These are phyloP conservation scores for Picea glauca DNA, from an alignment of 75 land plant genomes.

Conservation along the genomic window DNA sequence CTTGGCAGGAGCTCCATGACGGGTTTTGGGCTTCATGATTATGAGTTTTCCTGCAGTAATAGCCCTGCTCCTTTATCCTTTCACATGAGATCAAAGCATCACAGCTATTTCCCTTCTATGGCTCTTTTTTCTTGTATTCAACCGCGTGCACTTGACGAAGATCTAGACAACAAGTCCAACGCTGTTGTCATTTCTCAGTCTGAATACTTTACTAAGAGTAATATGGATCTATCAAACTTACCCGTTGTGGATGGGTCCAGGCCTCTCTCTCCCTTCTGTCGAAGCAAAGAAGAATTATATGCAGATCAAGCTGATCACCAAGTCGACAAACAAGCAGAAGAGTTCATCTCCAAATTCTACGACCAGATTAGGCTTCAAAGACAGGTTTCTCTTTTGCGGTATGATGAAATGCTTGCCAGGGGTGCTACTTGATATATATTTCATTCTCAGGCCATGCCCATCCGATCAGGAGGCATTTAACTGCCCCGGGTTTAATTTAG, in stretches of 20 bases:
- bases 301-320: slow-evolving; percentile 14
- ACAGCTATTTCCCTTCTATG: background rate
- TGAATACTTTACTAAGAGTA: background rate
- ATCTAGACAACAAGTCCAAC: background rate
- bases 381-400: slow-evolving; percentile 37
- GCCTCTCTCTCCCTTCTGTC: slow-evolving; percentile 13
- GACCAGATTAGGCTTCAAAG: slow-evolving; percentile 57
- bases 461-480: too few relatives aligned
- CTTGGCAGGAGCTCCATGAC: slow-evolving; percentile 5
- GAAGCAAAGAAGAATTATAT: background rate
- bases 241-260: background rate
- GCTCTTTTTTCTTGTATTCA: background rate
- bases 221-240: background rate
- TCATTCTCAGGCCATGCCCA: too few relatives aligned
- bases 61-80: slow-evolving; percentile 15
- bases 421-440: background rate
- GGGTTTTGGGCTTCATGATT: slow-evolving; percentile 4
- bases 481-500: too few relatives aligned
- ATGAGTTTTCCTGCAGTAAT: slow-evolving; percentile 44
- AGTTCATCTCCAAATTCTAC: slow-evolving; percentile 56
- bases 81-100: slow-evolving; percentile 2
- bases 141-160: background rate
- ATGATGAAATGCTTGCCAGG: slow-evolving; percentile 29
- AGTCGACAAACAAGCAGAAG: slow-evolving; percentile 55
- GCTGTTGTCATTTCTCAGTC: slow-evolving; percentile 5